phyloP scores from a whole-genome alignment of 148 eudicot genomes.

The Rhododendron ferrugineum region DNA sequence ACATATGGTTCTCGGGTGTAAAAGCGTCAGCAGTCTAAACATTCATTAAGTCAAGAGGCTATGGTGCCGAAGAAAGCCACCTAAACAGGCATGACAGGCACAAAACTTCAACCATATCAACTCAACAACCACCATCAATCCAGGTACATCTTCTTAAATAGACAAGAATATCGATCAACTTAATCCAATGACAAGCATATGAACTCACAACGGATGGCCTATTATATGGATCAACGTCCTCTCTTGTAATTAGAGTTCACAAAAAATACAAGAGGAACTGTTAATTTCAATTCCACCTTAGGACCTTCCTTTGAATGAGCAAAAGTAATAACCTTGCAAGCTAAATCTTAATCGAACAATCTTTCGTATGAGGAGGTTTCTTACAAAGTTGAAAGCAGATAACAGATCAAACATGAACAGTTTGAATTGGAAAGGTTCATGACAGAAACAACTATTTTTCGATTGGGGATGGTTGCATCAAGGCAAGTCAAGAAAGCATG shows the following conservation, averaged over 20 bases:
- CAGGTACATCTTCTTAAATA: not conserved
- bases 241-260: not conserved
- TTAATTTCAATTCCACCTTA: not conserved
- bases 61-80: not conserved
- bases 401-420: not conserved
- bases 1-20: not conserved
- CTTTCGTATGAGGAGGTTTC: no score
- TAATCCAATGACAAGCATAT: not conserved
- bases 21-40: not conserved
- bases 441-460: not conserved
- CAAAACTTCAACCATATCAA: not conserved
- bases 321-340: not conserved
- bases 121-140: not conserved
- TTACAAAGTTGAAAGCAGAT: not conserved
- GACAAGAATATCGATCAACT: not conserved
- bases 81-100: not conserved
- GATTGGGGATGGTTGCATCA: not conserved
- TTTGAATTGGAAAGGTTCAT: not conserved
- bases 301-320: not conserved
- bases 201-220: not conserved
- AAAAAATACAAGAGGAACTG: not conserved
- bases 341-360: not conserved
- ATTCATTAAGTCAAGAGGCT: not conserved
- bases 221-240: not conserved
- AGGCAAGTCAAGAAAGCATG: not conserved